These are phyloP conservation scores for Pleurotus platypus DNA, from an alignment of 768 basidiomycete species.

Conservation along the genomic window DNA sequence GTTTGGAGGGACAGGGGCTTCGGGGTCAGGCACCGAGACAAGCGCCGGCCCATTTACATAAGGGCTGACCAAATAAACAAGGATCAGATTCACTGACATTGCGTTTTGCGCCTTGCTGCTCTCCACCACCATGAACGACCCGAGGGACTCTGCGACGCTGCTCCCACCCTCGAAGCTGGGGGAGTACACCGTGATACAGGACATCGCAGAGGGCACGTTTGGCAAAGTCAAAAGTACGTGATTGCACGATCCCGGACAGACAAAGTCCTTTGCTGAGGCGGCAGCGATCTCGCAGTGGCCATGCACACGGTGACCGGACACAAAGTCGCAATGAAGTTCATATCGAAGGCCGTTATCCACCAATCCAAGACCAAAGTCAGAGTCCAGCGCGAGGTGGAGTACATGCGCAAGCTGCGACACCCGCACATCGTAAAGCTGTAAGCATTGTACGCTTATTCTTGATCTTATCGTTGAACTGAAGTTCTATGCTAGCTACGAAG, in stretches of 20 bases:
- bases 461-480: slow-evolving; percentile 10
- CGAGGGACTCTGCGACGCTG: slow-evolving; percentile 26
- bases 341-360: slow-evolving; percentile 91
- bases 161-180: slow-evolving; percentile 76
- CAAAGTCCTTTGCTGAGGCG: slow-evolving; percentile 1
- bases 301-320: slow-evolving; percentile 93
- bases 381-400: slow-evolving; percentile 94
- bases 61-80: not conserved
- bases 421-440: slow-evolving; percentile 98
- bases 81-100: too few relatives aligned
- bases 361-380: slow-evolving; percentile 88
- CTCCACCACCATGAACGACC: slow-evolving; percentile 17
- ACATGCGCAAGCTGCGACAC: slow-evolving; percentile 90
- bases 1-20: too few relatives aligned
- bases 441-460: slow-evolving; percentile 15
- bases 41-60: not conserved
- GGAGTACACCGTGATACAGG: slow-evolving; percentile 83
- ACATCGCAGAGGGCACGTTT: slow-evolving; percentile 96
- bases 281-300: slow-evolving; percentile 58
- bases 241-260: not conserved
- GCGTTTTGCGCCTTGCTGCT: too few relatives aligned
- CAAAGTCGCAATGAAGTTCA: slow-evolving; percentile 96
- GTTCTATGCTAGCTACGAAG: slow-evolving; percentile 54
- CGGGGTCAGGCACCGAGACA: not conserved
- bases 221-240: slow-evolving; percentile 97